Percentiles rank a stretch among this genome's conserved stretches.
Conservation (phyloP, 208 protist species). For the Porcisia deanei region DNA sequence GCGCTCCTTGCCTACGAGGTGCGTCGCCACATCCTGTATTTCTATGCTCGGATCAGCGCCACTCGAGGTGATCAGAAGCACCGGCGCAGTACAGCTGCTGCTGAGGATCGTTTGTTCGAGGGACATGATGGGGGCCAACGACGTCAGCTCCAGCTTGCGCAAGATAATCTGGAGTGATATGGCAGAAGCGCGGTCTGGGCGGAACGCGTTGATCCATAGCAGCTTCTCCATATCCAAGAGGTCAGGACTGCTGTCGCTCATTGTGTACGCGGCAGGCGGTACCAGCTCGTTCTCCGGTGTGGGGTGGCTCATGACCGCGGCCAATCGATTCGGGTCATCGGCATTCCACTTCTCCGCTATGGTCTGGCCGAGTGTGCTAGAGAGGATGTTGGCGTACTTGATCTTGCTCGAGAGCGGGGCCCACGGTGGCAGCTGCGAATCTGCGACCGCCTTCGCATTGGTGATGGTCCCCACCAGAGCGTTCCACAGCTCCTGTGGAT, state of each 20-base stretch:
- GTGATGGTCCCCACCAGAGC: constrained; percentile 76
- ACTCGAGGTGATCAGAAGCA: constrained; percentile 94
- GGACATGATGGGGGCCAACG: constrained; percentile 67
- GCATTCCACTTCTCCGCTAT: constrained; percentile 67
- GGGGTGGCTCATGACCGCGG: constrained; percentile 59
- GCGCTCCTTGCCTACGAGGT: constrained; percentile 66
- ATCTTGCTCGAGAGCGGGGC: constrained; percentile 53
- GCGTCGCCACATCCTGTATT: constrained; percentile 89
- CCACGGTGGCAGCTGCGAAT: constrained; percentile 52
- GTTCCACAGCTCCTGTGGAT: constrained; percentile 84
- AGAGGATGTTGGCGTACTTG: constrained; percentile 55
- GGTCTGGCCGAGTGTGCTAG: constrained; percentile 33
- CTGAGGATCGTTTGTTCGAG: constrained; percentile 71
- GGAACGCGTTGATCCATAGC: constrained; percentile 93
- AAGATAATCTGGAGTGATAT: constrained; percentile 74
- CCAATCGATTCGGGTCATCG: constrained; percentile 61
- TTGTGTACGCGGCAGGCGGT: neutral
- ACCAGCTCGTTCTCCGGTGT: constrained; percentile 60
- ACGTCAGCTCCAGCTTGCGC: constrained; percentile 57
- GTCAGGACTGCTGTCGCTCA: neutral
- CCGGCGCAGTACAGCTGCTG: constrained; percentile 49
- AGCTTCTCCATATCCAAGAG: constrained; percentile 93
- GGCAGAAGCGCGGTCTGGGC: constrained; percentile 95
- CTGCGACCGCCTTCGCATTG: constrained; percentile 30
- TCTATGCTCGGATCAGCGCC: constrained; percentile 95